These are phyloP conservation scores for Fusarium falciforme DNA, from an alignment of 2,329 filamentous ascomycete species.

Conservation along the genomic window DNA sequence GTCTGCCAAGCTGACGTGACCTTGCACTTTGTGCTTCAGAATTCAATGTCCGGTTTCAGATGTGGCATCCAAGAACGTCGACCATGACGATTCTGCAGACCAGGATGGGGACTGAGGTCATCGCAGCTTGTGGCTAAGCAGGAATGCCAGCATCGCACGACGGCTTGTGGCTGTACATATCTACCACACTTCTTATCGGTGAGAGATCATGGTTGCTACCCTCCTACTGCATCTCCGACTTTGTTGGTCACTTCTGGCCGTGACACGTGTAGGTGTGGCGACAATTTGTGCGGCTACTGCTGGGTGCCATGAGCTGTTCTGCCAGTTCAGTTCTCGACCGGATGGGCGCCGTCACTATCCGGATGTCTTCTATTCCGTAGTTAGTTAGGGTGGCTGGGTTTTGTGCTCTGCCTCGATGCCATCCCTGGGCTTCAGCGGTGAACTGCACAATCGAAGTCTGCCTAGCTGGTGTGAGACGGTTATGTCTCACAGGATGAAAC, in stretches of 20 bases:
- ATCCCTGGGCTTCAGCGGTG: background rate
- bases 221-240: background rate
- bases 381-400: background rate
- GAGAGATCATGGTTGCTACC: conserved; percentile 5
- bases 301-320: background rate
- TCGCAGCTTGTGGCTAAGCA: conserved; percentile 23
- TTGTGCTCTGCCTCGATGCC: background rate
- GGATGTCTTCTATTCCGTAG: background rate
- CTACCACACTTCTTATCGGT: background rate
- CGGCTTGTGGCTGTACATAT: conserved; percentile 20
- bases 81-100: background rate
- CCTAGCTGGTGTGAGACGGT: background rate
- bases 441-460: background rate
- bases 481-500: background rate
- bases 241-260: conserved; percentile 7
- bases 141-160: background rate
- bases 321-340: background rate
- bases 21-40: conserved; percentile 26
- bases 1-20: background rate
- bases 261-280: conserved; percentile 27
- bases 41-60: conserved; percentile 26
- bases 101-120: background rate
- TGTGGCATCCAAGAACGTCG: background rate
- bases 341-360: background rate
- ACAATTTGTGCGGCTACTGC: conserved; percentile 4